These are phyloP conservation scores for Annulohypoxylon nitens DNA, from an alignment of 495 filamentous ascomycete genomes.

Conservation along the genomic window DNA sequence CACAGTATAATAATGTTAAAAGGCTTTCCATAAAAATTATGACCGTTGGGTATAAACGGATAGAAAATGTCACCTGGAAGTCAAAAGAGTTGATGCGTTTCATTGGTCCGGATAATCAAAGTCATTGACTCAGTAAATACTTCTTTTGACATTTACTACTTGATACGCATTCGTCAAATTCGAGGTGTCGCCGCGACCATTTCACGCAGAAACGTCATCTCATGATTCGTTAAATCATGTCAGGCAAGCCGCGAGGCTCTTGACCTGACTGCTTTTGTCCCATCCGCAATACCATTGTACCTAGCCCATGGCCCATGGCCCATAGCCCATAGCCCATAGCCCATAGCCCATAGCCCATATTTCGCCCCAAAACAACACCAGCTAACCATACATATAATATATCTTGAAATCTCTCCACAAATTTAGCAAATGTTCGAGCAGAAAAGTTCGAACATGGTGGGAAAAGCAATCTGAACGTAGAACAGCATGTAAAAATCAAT, in stretches of 20 bases:
- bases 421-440: conserved; percentile 1
- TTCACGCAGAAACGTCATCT: conserved; percentile 34
- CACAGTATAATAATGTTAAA: no score
- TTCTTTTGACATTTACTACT: conserved; percentile 16
- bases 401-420: conserved; percentile 7
- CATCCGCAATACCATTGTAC: conserved; percentile 29
- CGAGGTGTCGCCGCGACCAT: conserved; percentile 19
- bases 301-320: not conserved
- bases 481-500: conserved; percentile 24
- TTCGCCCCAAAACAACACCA: conserved; percentile 19
- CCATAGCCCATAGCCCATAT: conserved; percentile 6
- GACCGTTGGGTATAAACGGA: not conserved
- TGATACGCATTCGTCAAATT: conserved; percentile 13
- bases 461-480: conserved; percentile 34
- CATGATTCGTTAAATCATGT: conserved; percentile 46
- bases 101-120: conserved; percentile 1
- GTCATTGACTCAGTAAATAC: not conserved
- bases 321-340: no score
- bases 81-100: not conserved
- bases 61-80: not conserved
- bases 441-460: conserved; percentile 3
- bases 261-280: conserved; percentile 24
- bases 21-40: no score
- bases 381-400: conserved; percentile 13
- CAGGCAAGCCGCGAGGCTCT: conserved; percentile 42